A percentile compares a stretch with the other conserved stretches of the same genome.
These are phyloP conservation scores for Pulveroboletus sp. DNA, from an alignment of 768 basidiomycete genomes.

Conservation along the genomic window DNA sequence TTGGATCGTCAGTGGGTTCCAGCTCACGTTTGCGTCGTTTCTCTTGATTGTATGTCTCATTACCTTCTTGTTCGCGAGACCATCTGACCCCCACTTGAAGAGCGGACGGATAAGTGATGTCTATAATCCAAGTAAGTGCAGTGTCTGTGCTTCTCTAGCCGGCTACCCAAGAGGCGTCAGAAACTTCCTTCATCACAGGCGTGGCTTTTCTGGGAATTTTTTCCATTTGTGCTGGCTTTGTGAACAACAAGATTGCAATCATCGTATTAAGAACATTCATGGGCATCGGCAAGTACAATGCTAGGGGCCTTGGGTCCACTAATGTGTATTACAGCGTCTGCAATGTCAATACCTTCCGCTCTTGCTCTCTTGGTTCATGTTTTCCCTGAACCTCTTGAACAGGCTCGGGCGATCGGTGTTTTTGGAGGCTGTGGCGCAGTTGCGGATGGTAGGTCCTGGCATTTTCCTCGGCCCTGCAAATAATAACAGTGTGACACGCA, in stretches of 20 bases:
- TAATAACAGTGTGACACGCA: not conserved
- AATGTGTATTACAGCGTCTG: conserved; percentile 33
- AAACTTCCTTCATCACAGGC: conserved; percentile 40
- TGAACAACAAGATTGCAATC: conserved; percentile 40
- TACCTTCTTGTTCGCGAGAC: not conserved
- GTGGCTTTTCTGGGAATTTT: conserved; percentile 38
- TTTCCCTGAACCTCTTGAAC: conserved; percentile 43
- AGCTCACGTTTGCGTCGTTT: conserved; percentile 45
- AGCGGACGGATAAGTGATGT: conserved; percentile 26
- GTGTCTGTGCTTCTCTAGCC: conserved; percentile 15
- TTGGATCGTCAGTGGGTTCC: conserved; percentile 42
- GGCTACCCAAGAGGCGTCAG: conserved; percentile 32
- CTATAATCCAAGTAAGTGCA: conserved; percentile 29
- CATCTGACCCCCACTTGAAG: conserved; percentile 13
- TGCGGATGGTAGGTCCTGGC: conserved; percentile 35
- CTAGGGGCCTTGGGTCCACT: not conserved
- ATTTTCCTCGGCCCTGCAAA: not conserved
- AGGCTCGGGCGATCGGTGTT: conserved; percentile 44
- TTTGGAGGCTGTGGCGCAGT: conserved; percentile 44
- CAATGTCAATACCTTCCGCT: conserved; percentile 49
- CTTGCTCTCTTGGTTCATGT: conserved; percentile 46
- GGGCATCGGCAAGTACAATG: conserved; percentile 37
- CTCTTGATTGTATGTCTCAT: conserved; percentile 19
- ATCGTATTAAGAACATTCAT: conserved; percentile 48
- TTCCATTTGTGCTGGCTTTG: conserved; percentile 45